Conservation (phyloP, 495 filamentous ascomycete genomes). For the Trypethelium eluteriae region DNA sequence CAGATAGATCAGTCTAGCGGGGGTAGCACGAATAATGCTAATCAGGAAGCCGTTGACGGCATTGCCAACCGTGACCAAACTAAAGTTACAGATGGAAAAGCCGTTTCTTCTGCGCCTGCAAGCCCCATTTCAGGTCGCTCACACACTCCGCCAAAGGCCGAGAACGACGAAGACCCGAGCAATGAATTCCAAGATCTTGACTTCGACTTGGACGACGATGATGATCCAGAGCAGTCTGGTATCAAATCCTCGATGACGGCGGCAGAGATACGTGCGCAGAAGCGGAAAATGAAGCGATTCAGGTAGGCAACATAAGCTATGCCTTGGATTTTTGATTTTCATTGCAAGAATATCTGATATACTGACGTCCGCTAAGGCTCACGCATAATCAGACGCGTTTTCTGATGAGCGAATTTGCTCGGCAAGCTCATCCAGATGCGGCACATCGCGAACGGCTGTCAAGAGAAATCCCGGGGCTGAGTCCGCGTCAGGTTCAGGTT, state of each 20-base stretch:
- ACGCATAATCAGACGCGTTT: conserved; percentile 96
- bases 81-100: conserved; percentile 16
- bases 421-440: conserved; percentile 91
- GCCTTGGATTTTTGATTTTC: background rate
- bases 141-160: conserved; percentile 28
- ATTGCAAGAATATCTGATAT: background rate
- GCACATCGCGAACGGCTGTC: conserved; percentile 85
- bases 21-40: background rate
- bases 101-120: conserved; percentile 33
- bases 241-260: conserved; percentile 53
- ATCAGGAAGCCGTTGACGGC: background rate
- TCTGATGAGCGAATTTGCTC: conserved; percentile 93
- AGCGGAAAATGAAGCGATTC: conserved; percentile 93
- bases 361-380: conserved; percentile 48
- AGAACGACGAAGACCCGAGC: conserved; percentile 13
- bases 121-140: conserved; percentile 34
- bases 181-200: conserved; percentile 29
- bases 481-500: conserved; percentile 90
- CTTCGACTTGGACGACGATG: conserved; percentile 33
- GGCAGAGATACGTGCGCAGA: conserved; percentile 66
- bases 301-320: conserved; percentile 48
- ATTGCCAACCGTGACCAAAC: background rate
- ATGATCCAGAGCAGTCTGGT: conserved; percentile 50
- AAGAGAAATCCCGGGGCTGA: conserved; percentile 85
- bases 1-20: background rate